Evolutionary conservation across 345 rosid species (phyloP), one percentile per base, ranked within the genome.

Genomic region (Bruguiera gymnorhiza): DNA sequence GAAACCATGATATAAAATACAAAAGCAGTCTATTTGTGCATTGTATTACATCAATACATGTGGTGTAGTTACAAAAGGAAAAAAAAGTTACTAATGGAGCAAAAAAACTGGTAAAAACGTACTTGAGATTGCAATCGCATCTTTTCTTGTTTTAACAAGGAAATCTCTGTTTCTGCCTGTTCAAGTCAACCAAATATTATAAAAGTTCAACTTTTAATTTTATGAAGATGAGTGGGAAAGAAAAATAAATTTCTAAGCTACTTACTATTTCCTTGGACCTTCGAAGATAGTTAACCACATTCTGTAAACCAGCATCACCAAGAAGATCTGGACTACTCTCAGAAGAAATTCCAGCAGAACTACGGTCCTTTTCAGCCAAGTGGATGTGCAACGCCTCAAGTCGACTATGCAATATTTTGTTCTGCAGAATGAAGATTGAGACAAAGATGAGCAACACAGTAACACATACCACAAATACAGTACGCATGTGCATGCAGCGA

Each of bases 91-190:
- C 3, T 1, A 10, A 56, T 56, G 31, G 31, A 48, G 53, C 29
- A 50, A 19, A 62, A 50, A 20, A 36, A 69, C 20, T 34, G 15
- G 19, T 19, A 70, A 63, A 34, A 56, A 83, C 88, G 46, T 81
- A 92, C 99, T 75, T 92, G 96, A 37, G 93, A 85, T 75, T 92
- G 96, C 85, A 95, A 69, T 37, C 98, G 89, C 70, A 85, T 76
- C 79, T 89, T 95, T 79, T 95, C 99, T 76, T 92, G 97, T 72
- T 83, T 95, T 76, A 95, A 65, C 83, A 95, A 83, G 48, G 97
- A 89, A 71, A 87, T 89, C 83, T 95, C 98, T 27, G 96, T 95
- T 80, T 95, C 96, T 24, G 96, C 91, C 99, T 95, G 91, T 63
- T 50, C 71, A 75, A 72, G 21, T 29, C 50, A 32, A 67, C 9